Percentiles rank a stretch among this genome's conserved stretches.
phyloP scores from a whole-genome alignment of 441 rosid species.

The Lepidium campestre region DNA sequence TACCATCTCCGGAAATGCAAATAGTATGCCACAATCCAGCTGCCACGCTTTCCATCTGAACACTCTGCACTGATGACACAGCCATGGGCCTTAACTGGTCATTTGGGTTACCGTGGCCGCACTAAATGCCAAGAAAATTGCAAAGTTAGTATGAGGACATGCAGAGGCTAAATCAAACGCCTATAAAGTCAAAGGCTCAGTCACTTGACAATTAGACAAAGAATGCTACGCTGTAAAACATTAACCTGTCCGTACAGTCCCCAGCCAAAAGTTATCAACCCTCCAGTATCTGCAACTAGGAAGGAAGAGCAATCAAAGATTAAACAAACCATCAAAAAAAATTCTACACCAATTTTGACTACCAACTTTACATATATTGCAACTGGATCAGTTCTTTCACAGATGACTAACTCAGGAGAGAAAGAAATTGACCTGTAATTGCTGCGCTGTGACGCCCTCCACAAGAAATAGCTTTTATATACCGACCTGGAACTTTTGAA shows the following conservation, averaged over 20 bases:
- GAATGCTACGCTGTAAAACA: not conserved
- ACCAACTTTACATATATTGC: not conserved
- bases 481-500: conserved; percentile 39
- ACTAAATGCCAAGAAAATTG: conserved; percentile 33
- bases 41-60: conserved; percentile 41
- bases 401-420: not conserved
- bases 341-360: not conserved
- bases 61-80: conserved; percentile 43
- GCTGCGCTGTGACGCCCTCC: conserved; percentile 70
- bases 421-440: conserved; percentile 43
- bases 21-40: conserved; percentile 77
- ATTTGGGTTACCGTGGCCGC: conserved; percentile 69
- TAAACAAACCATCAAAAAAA: not conserved
- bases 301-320: conserved; percentile 13
- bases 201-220: not conserved
- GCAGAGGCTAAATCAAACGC: not conserved
- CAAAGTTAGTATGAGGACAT: not conserved
- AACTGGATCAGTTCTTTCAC: not conserved
- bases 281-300: conserved; percentile 47
- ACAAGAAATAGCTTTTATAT: conserved; percentile 57
- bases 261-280: conserved; percentile 61
- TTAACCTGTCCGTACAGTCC: conserved; percentile 62
- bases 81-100: conserved; percentile 61
- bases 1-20: conserved; percentile 51
- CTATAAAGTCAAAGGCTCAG: not conserved